These are phyloP conservation scores for Musa troglodytarum DNA, from an alignment of 176 grass and related monocot genomes.

Conservation along the genomic window DNA sequence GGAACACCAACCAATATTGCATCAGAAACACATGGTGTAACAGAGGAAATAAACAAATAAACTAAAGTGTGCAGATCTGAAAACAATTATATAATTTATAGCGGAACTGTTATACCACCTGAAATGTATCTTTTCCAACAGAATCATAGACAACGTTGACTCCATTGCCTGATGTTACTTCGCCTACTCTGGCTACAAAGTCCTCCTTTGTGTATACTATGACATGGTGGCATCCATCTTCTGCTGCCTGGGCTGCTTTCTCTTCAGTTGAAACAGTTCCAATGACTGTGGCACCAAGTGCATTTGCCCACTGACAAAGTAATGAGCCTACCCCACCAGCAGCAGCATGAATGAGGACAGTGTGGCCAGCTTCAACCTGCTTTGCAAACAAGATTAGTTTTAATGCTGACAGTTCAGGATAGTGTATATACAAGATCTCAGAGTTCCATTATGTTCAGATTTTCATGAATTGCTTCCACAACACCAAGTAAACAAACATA, in stretches of 20 bases:
- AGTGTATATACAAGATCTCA: not conserved
- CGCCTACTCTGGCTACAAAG: constrained; percentile 63
- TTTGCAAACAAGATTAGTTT: not conserved
- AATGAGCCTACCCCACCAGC: constrained; percentile 84
- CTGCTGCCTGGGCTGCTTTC: constrained; percentile 59
- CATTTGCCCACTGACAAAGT: constrained; percentile 86
- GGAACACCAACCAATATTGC: too few species aligned
- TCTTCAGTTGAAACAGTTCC: constrained; percentile 83
- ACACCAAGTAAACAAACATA: not conserved
- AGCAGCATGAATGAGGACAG: constrained; percentile 68
- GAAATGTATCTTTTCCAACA: constrained; percentile 82
- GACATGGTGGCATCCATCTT: constrained; percentile 70
- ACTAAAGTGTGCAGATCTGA: not conserved
- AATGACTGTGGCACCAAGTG: constrained; percentile 80
- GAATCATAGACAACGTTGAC: constrained; percentile 89
- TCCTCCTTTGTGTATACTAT: constrained; percentile 77
- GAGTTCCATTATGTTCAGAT: not conserved
- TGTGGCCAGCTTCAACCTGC: constrained; percentile 68
- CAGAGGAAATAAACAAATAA: not conserved
- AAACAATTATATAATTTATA: not conserved
- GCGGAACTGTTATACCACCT: constrained; percentile 29
- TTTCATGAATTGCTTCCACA: not conserved
- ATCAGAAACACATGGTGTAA: not conserved
- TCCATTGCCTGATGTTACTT: constrained; percentile 70
- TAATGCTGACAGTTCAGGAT: not conserved